These are phyloP conservation scores for Fragilariopsis cylindrus DNA, from an alignment of 108 stramenopile genomes.

Conservation along the genomic window DNA sequence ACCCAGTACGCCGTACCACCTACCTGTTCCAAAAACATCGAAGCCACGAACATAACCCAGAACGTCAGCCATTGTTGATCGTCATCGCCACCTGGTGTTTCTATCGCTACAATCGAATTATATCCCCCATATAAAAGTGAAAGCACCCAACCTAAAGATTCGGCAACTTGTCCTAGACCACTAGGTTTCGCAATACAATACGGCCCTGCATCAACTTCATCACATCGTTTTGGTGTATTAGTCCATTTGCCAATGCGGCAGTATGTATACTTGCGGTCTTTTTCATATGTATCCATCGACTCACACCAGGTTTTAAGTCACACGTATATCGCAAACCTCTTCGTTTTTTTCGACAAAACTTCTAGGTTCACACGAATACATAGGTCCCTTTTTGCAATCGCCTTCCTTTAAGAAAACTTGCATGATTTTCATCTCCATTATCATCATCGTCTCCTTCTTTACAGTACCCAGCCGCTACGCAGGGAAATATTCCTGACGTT, in stretches of 20 bases:
- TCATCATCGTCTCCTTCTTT: neutral
- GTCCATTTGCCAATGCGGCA: conserved; percentile 16
- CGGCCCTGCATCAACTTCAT: conserved; percentile 18
- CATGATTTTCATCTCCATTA: neutral
- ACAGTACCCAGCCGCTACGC: conserved; percentile 21
- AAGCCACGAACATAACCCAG: conserved; percentile 19
- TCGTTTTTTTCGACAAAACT: conserved; percentile 21
- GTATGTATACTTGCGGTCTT: conserved; percentile 8
- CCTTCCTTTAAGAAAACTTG: neutral
- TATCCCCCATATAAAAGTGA: conserved; percentile 19
- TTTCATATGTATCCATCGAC: conserved; percentile 24
- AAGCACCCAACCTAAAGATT: conserved; percentile 2
- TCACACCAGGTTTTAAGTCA: conserved; percentile 16
- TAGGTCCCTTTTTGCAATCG: conserved; percentile 15
- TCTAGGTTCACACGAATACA: conserved; percentile 18
- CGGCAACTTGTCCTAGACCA: conserved; percentile 17
- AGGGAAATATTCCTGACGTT: conserved; percentile 12
- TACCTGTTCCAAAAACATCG: conserved; percentile 7
- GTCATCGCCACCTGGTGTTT: conserved; percentile 28
- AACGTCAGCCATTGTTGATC: conserved; percentile 27
- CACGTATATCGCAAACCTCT: conserved; percentile 6
- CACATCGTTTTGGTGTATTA: conserved; percentile 12
- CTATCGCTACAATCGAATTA: conserved; percentile 17
- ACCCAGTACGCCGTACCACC: too few species aligned
- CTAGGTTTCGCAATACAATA: conserved; percentile 25